phyloP scores from a whole-genome alignment of 2,329 filamentous ascomycete species.

The Aspergillus sojae region DNA sequence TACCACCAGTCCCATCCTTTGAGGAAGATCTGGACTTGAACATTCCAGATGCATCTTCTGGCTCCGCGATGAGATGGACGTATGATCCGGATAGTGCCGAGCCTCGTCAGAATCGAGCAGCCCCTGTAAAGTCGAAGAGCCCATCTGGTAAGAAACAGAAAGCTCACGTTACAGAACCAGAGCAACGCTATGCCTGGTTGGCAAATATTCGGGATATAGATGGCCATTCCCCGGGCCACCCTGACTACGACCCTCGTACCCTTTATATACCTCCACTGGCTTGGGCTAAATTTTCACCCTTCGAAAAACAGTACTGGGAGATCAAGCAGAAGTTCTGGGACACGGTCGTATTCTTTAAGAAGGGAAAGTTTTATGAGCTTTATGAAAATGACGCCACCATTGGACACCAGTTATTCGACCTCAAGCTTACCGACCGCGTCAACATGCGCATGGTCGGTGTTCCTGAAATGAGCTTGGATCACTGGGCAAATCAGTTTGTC shows the following conservation, averaged over 20 bases:
- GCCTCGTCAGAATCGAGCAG: slow-evolving; percentile 52
- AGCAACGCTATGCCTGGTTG: slow-evolving; percentile 87
- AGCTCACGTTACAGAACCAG: slow-evolving; percentile 78
- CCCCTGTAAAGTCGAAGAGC: slow-evolving; percentile 38
- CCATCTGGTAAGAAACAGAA: slow-evolving; percentile 58
- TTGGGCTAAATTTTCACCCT: slow-evolving; percentile 83
- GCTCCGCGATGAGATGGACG: slow-evolving; percentile 82
- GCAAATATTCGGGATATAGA: slow-evolving; percentile 85
- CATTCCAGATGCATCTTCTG: slow-evolving; percentile 57
- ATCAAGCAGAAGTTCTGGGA: slow-evolving; percentile 99
- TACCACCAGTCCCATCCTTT: slow-evolving; percentile 54
- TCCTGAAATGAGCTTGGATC: slow-evolving; percentile 89
- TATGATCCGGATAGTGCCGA: slow-evolving; percentile 65
- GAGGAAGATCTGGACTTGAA: slow-evolving; percentile 60
- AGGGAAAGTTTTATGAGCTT: slow-evolving; percentile 98
- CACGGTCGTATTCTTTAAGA: slow-evolving; percentile 98
- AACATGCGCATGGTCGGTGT: slow-evolving; percentile 99
- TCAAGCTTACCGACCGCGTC: slow-evolving; percentile 95
- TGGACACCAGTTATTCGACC: slow-evolving; percentile 92
- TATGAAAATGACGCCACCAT: slow-evolving; percentile 98
- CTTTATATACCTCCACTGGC: slow-evolving; percentile 84
- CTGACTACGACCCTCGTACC: slow-evolving; percentile 88
- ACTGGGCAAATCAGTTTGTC: slow-evolving; percentile 98
- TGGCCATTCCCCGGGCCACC: slow-evolving; percentile 72
- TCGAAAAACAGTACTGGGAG: slow-evolving; percentile 99